Conservation (phyloP, 2,329 filamentous ascomycete species). For the Fusarium brevicatenulatum region DNA sequence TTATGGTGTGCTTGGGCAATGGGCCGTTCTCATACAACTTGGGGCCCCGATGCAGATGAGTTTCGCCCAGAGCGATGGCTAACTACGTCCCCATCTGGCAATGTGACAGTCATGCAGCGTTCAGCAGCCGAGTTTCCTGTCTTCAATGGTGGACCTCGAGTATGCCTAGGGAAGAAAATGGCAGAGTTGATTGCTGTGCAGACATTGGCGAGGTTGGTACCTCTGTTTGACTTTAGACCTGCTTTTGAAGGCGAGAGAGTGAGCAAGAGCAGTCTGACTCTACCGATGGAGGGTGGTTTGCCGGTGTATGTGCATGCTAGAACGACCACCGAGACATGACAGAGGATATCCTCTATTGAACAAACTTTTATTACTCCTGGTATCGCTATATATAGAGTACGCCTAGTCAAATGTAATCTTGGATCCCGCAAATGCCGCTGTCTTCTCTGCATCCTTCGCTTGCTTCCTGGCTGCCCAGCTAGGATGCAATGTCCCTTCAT, state of each 20-base stretch:
- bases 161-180: slow-evolving; percentile 72
- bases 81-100: slow-evolving; percentile 42
- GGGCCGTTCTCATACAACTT: slow-evolving; percentile 65
- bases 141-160: slow-evolving; percentile 71
- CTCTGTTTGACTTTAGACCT: slow-evolving; percentile 61
- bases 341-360: background rate
- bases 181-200: slow-evolving; percentile 69
- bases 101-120: slow-evolving; percentile 53
- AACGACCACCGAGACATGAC: background rate
- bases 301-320: slow-evolving; percentile 49
- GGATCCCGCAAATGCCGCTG: slow-evolving; percentile 63
- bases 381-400: slow-evolving; percentile 31
- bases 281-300: slow-evolving; percentile 71
- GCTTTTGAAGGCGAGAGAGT: slow-evolving; percentile 59
- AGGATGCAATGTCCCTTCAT: slow-evolving; percentile 68
- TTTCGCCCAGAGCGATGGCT: slow-evolving; percentile 70
- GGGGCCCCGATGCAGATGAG: slow-evolving; percentile 65
- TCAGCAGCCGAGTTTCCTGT: slow-evolving; percentile 68
- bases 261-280: slow-evolving; percentile 69
- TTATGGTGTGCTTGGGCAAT: slow-evolving; percentile 74
- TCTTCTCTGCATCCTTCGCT: slow-evolving; percentile 66
- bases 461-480: slow-evolving; percentile 73
- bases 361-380: slow-evolving; percentile 35
- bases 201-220: slow-evolving; percentile 61
- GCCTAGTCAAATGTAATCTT: slow-evolving; percentile 68